Percentiles rank a stretch among this genome's conserved stretches.
phyloP scores from a whole-genome alignment of 352 stramenopile genomes.

The Elongisporangium senticosum region DNA sequence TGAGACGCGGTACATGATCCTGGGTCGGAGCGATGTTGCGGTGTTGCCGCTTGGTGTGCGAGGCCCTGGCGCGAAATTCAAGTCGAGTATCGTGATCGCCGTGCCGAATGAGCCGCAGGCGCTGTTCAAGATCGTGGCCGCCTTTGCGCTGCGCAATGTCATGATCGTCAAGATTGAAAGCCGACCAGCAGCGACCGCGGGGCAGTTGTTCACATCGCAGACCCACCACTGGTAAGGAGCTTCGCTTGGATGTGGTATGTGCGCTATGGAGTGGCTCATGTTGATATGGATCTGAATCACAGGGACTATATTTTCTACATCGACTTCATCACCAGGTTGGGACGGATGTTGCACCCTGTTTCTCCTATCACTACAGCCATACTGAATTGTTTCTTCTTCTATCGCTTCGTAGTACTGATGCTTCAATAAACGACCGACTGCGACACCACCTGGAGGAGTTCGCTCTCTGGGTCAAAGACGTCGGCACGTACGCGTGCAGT shows the following conservation, averaged over 20 bases:
- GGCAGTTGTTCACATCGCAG: conserved; percentile 51
- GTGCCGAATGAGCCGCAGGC: conserved; percentile 66
- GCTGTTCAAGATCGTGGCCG: conserved; percentile 75
- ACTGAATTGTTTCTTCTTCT: background rate
- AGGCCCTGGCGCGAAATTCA: conserved; percentile 25
- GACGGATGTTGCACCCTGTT: conserved; percentile 5
- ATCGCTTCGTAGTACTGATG: conserved; percentile 14
- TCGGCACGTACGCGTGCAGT: conserved; percentile 65
- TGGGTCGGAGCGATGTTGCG: conserved; percentile 40
- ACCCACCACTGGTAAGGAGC: conserved; percentile 67
- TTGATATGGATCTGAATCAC: conserved; percentile 5
- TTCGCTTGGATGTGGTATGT: too few relatives aligned
- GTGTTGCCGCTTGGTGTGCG: conserved; percentile 27
- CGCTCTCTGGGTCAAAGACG: conserved; percentile 69
- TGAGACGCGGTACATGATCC: conserved; percentile 70
- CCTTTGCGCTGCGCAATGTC: conserved; percentile 67
- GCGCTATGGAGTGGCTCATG: background rate
- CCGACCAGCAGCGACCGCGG: conserved; percentile 55
- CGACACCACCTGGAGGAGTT: conserved; percentile 68
- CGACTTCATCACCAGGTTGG: conserved; percentile 58
- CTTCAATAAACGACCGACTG: conserved; percentile 38
- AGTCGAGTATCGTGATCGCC: conserved; percentile 64
- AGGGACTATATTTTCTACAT: conserved; percentile 83
- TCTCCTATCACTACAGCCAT: background rate
- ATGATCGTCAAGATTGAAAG: conserved; percentile 84